Percentiles rank a stretch among this genome's conserved stretches.
These are phyloP conservation scores for Nevesoporus exiguus DNA, from an alignment of 768 basidiomycete species.

Conservation along the genomic window DNA sequence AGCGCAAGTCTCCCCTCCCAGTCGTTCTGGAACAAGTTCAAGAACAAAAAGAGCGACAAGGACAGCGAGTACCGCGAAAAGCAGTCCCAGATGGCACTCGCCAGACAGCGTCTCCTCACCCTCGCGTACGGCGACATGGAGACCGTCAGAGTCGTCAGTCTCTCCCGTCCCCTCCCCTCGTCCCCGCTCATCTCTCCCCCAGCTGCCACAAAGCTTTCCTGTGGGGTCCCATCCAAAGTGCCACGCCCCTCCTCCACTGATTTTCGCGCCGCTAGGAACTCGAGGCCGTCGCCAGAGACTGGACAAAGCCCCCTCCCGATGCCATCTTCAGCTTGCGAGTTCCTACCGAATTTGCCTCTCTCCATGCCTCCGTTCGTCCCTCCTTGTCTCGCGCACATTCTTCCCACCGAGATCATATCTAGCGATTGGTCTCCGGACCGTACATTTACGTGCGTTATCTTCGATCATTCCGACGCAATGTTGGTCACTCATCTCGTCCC, in stretches of 20 bases:
- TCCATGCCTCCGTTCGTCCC: slow-evolving; percentile 71
- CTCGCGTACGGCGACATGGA: slow-evolving; percentile 84
- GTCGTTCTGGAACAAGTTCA: slow-evolving; percentile 63
- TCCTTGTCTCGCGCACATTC: slow-evolving; percentile 6
- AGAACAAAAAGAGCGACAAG: slow-evolving; percentile 58
- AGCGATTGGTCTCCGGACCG: slow-evolving; percentile 78
- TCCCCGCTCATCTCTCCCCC: slow-evolving; percentile 1
- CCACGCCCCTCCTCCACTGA: background rate
- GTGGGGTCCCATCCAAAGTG: slow-evolving; percentile 39
- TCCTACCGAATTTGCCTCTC: slow-evolving; percentile 83
- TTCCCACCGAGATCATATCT: slow-evolving; percentile 23
- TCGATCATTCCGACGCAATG: slow-evolving; percentile 11
- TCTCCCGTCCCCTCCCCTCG: slow-evolving; percentile 2
- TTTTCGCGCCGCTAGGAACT: slow-evolving; percentile 55
- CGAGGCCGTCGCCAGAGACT: slow-evolving; percentile 74
- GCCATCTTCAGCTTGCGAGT: slow-evolving; percentile 72
- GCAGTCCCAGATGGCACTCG: slow-evolving; percentile 62
- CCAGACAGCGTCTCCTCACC: slow-evolving; percentile 74
- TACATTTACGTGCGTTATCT: slow-evolving; percentile 70
- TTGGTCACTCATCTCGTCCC: slow-evolving; percentile 7
- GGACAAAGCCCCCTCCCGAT: slow-evolving; percentile 84
- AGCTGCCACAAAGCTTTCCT: slow-evolving; percentile 67
- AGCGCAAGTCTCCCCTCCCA: slow-evolving; percentile 55
- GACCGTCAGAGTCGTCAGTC: slow-evolving; percentile 64
- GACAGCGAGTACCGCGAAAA: slow-evolving; percentile 56